Evolutionary conservation across 768 basidiomycete species (phyloP), one percentile per base, ranked within the genome.

Genomic region (Solioccasus polychromus): DNA sequence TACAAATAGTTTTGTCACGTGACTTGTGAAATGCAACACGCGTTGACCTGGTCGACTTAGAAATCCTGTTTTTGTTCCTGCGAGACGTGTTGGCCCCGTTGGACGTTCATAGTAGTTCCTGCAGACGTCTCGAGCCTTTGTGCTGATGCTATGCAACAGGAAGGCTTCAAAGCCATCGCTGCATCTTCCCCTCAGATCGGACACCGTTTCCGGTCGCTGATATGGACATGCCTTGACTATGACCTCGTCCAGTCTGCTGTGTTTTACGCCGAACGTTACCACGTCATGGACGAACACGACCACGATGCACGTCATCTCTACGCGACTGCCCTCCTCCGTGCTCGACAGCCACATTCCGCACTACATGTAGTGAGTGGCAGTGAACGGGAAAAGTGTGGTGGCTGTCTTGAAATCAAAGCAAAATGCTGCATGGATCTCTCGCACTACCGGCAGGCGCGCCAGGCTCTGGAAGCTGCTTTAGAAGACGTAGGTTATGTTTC

Each of bases 211-310:
- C 78, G 78, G 53, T 70, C 77, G 41, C 74, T 92, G 51, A 75
- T 91, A 58, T 91, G 89, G 88, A 80, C 81, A 56, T 90, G 82
- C 68, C 82, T 92, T 47, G 90, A 92, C 70, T 77, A 81, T 44
- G 85, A 86, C 58, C 80, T 92, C 35, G 73, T 78, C 56, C 79
- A 77, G 65, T 83, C 89, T 11, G 91, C 92, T 31, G 78, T 90
- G 36, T 95, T 95, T 72, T 88, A 88, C 70, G 89, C 91, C 28
- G 92, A 94, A 68, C 72, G 89, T 52, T 88, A 88, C 63, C 85
- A 77, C 62, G 78, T 81, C 31, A 68, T 88, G 64, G 83, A 88
- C 66, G 72, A 75, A 50, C 63, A 71, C 24, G 82, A 80, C 66
- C 92, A 94, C 62, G 83, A 88, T 60, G 82, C 89, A 53, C 79